Evolutionary conservation across 2,329 filamentous ascomycete genomes (phyloP).

Genomic region (Hymenoscyphus albidus): DNA sequence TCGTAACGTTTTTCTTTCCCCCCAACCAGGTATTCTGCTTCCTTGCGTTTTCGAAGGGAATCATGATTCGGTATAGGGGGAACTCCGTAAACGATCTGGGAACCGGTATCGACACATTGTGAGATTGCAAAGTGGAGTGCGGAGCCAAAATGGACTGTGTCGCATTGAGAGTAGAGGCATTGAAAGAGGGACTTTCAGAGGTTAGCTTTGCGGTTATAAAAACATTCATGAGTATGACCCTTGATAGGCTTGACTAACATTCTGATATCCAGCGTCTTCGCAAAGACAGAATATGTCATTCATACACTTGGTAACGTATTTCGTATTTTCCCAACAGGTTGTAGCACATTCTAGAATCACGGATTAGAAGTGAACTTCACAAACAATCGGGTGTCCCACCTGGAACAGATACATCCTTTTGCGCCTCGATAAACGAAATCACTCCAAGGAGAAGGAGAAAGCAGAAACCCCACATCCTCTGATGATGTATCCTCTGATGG

Average conservation of each 20-base stretch:
- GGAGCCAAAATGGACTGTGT: constrained; percentile 33
- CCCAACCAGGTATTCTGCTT: constrained; percentile 29
- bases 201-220: constrained; percentile 4
- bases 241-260: constrained; percentile 22
- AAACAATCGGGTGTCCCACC: not conserved
- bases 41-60: constrained; percentile 28
- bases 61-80: constrained; percentile 31
- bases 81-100: constrained; percentile 21
- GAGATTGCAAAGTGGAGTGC: constrained; percentile 35
- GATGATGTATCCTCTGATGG: not conserved
- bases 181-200: constrained; percentile 34
- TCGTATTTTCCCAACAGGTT: constrained; percentile 38
- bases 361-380: not conserved
- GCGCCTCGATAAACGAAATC: not conserved
- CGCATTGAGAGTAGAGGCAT: constrained; percentile 38
- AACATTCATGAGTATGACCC: not conserved
- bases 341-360: constrained; percentile 29
- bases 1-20: constrained; percentile 14
- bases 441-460: not conserved
- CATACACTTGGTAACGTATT: constrained; percentile 34
- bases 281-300: constrained; percentile 33
- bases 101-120: constrained; percentile 28
- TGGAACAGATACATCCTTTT: not conserved
- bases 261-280: constrained; percentile 33
- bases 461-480: not conserved